Evolutionary conservation across 108 stramenopile species (phyloP), one percentile per base, ranked within the genome.

Genomic region (Cyclostephanos tholiformis): DNA sequence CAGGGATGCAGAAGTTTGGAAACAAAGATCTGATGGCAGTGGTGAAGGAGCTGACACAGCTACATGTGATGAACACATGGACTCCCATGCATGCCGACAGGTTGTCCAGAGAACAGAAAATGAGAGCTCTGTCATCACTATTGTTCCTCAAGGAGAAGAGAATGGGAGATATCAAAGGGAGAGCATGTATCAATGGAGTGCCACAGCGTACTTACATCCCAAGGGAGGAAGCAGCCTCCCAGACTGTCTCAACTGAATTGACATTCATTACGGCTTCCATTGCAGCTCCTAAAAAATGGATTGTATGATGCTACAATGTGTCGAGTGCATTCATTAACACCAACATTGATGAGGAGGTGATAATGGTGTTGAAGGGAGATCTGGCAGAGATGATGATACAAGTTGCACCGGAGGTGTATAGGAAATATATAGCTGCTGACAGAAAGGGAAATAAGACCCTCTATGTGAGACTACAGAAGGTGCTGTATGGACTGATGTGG

Each of bases 241-340:
- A n/a, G n/a, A n/a, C n/a, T n/a, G n/a, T n/a, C n/a, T n/a, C n/a
- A n/a, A n/a, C n/a, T n/a, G n/a, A n/a, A n/a, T n/a, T n/a, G n/a
- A 12, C 82, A 1, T 59, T 85, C 22, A 27, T 72, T 11, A 72
- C 75, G 23, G n/a, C 52, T 12, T 30, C 65, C 7, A 80, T 83
- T 26, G 79, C 75, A 35, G 85, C 85, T 25, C 20, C 72, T 8
- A 71, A 86, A 73, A 26, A 52, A 20, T 17, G 85, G 10, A 67
- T 77, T 57, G 77, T 79, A 1, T 71, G 68, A 41, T 73, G n/a
- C 11, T 17, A 65, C 60, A 85, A 88, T 44, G 43, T 88, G 12
- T 80, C 83, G 8, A 71, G 75, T 17, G 81, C 83, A 0, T 88
- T 84, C 63, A 8, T 88, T 17, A 80, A 88, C 29, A 62, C 88